A percentile compares a stretch with the other conserved stretches of the same genome.
phyloP scores from a whole-genome alignment of 306 rosid genomes.

The Albizia julibrissin region DNA sequence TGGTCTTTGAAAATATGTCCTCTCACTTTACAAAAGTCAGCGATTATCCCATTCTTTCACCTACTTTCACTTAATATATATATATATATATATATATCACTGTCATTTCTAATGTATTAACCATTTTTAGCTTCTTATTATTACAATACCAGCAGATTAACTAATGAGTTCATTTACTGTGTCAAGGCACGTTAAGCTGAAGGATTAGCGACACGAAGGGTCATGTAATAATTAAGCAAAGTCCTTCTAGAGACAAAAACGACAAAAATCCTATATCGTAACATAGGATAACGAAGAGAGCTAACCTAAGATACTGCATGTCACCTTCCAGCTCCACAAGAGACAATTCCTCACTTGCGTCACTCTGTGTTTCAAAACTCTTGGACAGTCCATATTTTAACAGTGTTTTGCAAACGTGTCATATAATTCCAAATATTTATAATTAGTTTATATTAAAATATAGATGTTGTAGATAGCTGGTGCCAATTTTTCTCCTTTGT shows the following conservation, averaged over 20 bases:
- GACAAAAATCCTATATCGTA: background rate
- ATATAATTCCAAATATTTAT: slow-evolving; percentile 32
- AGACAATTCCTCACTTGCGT: slow-evolving; percentile 24
- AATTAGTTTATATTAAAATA: slow-evolving; percentile 2
- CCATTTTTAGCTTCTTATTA: background rate
- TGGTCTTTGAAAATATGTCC: background rate
- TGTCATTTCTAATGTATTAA: background rate
- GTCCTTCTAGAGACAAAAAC: background rate
- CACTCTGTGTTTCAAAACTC: slow-evolving; percentile 30
- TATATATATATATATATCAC: too few species aligned
- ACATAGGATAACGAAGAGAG: background rate
- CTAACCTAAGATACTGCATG: background rate
- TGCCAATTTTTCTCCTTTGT: slow-evolving; percentile 20
- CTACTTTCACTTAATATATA: background rate
- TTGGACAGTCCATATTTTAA: slow-evolving; percentile 27
- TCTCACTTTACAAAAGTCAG: background rate
- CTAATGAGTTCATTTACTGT: background rate
- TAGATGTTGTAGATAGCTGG: background rate
- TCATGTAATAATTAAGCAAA: background rate
- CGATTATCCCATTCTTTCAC: background rate
- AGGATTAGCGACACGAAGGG: background rate
- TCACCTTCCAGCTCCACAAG: slow-evolving; percentile 4
- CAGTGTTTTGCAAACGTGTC: slow-evolving; percentile 28
- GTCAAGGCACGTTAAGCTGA: background rate
- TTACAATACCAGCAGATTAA: background rate